phyloP scores from a whole-genome alignment of 495 filamentous ascomycete genomes.

The Aspergillus heteromorphus region DNA sequence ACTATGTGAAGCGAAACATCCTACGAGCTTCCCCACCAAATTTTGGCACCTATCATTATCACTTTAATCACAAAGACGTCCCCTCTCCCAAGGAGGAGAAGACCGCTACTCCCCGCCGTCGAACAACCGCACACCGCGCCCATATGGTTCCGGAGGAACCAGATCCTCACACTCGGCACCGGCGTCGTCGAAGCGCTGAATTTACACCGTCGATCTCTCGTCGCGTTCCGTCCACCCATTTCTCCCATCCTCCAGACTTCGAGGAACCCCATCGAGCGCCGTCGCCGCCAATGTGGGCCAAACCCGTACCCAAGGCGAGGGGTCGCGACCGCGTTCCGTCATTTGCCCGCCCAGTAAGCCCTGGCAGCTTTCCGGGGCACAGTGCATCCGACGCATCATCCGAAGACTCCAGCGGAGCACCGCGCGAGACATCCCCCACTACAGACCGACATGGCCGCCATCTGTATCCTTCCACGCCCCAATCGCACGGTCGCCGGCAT shows the following conservation, averaged over 20 bases:
- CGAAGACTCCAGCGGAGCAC: constrained; percentile 19
- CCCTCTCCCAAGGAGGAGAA: constrained; percentile 28
- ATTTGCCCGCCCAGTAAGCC: constrained; percentile 19
- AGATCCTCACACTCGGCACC: constrained; percentile 13
- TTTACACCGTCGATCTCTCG: constrained; percentile 18
- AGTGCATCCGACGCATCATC: constrained; percentile 24
- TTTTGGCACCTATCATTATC: constrained; percentile 28
- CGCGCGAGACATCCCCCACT: constrained; percentile 12
- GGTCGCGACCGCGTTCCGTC: constrained; percentile 21
- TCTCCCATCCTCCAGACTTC: constrained; percentile 12
- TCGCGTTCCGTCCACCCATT: constrained; percentile 18
- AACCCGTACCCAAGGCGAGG: constrained; percentile 12
- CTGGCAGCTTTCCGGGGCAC: constrained; percentile 17
- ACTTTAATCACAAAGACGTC: constrained; percentile 29
- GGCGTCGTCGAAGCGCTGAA: constrained; percentile 25
- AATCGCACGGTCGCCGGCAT: constrained; percentile 31
- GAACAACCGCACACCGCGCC: constrained; percentile 18
- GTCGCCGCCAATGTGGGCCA: constrained; percentile 28
- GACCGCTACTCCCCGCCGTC: constrained; percentile 12
- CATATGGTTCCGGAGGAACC: constrained; percentile 14
- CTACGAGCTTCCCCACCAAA: constrained; percentile 28
- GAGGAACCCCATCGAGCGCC: constrained; percentile 26
- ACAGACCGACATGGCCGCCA: constrained; percentile 13
- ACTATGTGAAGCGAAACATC: constrained; percentile 33
- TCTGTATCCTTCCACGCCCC: constrained; percentile 28